These are phyloP conservation scores for Myriosclerotinia curreyana DNA, from an alignment of 2,329 filamentous ascomycete genomes.

Conservation along the genomic window DNA sequence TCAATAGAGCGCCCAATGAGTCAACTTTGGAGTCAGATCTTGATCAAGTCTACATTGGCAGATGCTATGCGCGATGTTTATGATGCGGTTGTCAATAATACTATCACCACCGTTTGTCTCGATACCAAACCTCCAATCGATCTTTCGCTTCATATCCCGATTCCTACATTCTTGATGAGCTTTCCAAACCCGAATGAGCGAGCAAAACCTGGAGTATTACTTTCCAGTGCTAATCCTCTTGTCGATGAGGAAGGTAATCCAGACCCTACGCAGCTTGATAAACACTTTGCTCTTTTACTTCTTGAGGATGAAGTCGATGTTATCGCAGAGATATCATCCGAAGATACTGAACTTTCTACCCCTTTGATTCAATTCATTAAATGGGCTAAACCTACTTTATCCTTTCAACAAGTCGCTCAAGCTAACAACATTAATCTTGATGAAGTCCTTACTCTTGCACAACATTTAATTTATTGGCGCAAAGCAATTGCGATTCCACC, in stretches of 20 bases:
- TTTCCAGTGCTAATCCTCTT: slow-evolving; percentile 81
- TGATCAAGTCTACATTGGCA: slow-evolving; percentile 73
- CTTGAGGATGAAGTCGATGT: slow-evolving; percentile 77
- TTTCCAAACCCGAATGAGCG: slow-evolving; percentile 66
- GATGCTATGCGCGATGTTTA: slow-evolving; percentile 80
- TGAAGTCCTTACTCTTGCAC: slow-evolving; percentile 82
- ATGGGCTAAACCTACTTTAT: slow-evolving; percentile 66
- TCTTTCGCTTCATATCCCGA: slow-evolving; percentile 62
- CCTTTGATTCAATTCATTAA: slow-evolving; percentile 80
- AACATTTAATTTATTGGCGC: slow-evolving; percentile 94
- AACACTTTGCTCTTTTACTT: slow-evolving; percentile 82
- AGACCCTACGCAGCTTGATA: slow-evolving; percentile 69
- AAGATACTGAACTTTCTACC: slow-evolving; percentile 70
- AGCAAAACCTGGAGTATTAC: slow-evolving; percentile 72
- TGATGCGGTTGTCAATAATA: slow-evolving; percentile 75
- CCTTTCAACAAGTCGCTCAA: slow-evolving; percentile 68
- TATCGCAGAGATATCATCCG: slow-evolving; percentile 70
- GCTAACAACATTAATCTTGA: slow-evolving; percentile 69
- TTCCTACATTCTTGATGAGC: slow-evolving; percentile 66
- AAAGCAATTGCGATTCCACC: slow-evolving; percentile 88
- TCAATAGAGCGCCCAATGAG: slow-evolving; percentile 49
- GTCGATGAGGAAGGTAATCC: slow-evolving; percentile 64
- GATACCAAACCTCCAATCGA: slow-evolving; percentile 57
- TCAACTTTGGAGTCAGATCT: slow-evolving; percentile 66
- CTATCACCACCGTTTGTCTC: slow-evolving; percentile 79